Percentiles rank a stretch among this genome's conserved stretches.
Conservation (phyloP, 2,329 filamentous ascomycete species). For the Colletotrichum phormii region DNA sequence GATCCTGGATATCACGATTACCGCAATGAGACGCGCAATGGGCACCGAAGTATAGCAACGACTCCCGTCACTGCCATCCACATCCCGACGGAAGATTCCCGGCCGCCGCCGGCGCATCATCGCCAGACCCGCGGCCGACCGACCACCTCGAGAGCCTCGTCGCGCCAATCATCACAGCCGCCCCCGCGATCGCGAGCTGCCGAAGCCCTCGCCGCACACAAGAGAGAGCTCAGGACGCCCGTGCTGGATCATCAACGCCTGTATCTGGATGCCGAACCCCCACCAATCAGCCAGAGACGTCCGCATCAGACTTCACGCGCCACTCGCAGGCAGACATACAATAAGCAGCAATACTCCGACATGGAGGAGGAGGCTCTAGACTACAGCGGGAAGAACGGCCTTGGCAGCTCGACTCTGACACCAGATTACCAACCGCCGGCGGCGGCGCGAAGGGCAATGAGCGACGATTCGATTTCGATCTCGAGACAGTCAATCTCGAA, state of each 20-base stretch:
- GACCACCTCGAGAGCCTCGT: background rate
- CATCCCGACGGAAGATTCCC: background rate
- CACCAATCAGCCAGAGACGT: conserved; percentile 25
- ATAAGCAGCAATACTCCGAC: background rate
- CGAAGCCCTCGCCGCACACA: conserved; percentile 15
- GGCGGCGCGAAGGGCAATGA: background rate
- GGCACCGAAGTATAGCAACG: background rate
- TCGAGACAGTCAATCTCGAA: conserved; percentile 30
- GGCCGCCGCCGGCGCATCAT: background rate
- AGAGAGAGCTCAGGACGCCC: conserved; percentile 20
- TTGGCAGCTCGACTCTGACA: background rate
- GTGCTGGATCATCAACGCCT: conserved; percentile 19
- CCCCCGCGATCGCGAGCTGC: conserved; percentile 1
- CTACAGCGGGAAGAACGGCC: conserved; percentile 3
- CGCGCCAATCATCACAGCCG: conserved; percentile 13
- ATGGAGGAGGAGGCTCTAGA: conserved; percentile 15
- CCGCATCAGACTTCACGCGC: background rate
- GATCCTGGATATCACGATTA: background rate
- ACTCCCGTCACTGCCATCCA: conserved; percentile 12
- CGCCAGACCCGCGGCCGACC: background rate
- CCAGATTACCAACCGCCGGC: conserved; percentile 7
- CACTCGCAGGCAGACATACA: background rate
- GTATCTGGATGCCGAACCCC: conserved; percentile 30
- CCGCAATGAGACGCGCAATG: conserved; percentile 1
- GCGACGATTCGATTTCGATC: conserved; percentile 26